phyloP scores from a whole-genome alignment of 1,139 yeast species.

The Kodamaea ohmeri region DNA sequence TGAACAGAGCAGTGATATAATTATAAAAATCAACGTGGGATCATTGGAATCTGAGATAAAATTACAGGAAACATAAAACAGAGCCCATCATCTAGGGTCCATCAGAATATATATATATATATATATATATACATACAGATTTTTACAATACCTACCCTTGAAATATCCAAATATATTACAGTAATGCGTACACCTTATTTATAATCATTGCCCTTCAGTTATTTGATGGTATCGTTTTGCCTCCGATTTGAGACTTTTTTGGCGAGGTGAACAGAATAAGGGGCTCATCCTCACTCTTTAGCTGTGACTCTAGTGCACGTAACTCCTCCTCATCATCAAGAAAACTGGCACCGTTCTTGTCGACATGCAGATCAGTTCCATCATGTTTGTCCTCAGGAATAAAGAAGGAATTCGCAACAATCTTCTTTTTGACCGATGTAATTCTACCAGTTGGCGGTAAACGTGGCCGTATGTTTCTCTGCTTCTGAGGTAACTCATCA shows the following conservation, averaged over 20 bases:
- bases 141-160: background rate
- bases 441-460: constrained; percentile 94
- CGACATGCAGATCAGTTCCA: constrained; percentile 14
- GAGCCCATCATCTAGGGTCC: background rate
- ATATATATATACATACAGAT: too few species aligned
- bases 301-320: constrained; percentile 8
- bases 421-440: constrained; percentile 62
- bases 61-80: background rate
- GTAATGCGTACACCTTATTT: background rate
- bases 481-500: constrained; percentile 78
- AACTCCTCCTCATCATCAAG: constrained; percentile 11
- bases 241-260: constrained; percentile 7
- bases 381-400: constrained; percentile 23
- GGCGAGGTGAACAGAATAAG: constrained; percentile 12
- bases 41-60: background rate
- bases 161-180: constrained; percentile 2
- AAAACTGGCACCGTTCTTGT: constrained; percentile 1
- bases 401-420: constrained; percentile 51
- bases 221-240: constrained; percentile 3
- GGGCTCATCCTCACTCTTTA: constrained; percentile 10
- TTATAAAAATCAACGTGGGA: constrained; percentile 8
- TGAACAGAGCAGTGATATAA: background rate
- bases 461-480: constrained; percentile 75
- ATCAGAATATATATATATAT: too few species aligned
- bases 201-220: background rate